Base-by-base conservation (phyloP, 1,139 yeast species). In the Yamadazyma oceani region DNA sequence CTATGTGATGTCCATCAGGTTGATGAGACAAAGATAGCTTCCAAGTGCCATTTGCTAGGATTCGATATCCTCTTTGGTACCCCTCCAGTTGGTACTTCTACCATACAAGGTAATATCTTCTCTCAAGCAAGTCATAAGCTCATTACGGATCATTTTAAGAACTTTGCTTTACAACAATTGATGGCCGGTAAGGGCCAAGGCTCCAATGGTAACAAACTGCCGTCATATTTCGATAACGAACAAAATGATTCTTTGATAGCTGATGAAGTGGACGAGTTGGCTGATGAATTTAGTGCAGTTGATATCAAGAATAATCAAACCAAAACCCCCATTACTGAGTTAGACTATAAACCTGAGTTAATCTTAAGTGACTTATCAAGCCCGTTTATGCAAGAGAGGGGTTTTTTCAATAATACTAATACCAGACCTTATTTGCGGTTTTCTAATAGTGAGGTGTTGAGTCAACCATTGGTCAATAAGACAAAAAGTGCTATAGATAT, bases 351-450 rank as follows among this genome's bases (percentile, higher is more conserved):
- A 39, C 62, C 67, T 2, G 66, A 90, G 60, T 65, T 90, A 35
- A 78, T 90, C 26, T 57, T 92, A 31, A 87, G 97, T 58, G 98
- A 92, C 68, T 82, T 92, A 82, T 80, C 85, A 60, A 87, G 73
- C 51, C 90, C 95, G 27, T 75, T 79, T 57, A 71, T 80, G 40
- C 90, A 82, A 56, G 67, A 68, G 34, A 59, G 69, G 22, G 87
- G 89, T 3, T 83, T 73, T 57, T 78, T 80, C 75, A 78, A 74
- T 57, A 76, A 83, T 62, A 85, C 92, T 60, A 78, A 84, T 71
- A 82, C 87, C 68, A 73, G 75, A 48, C 95, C 97, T 11, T 82
- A 76, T 42, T 48, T 63, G 13, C 44, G 75, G 17, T 48, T 55
- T 27, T 51, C 55, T 22, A 49, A 55, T 13, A 60, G 63, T 34